A percentile compares a stretch with the other conserved stretches of the same genome.
Evolutionary conservation across 768 basidiomycete species (phyloP).

Genomic region (Phanerochaete carnosa): DNA sequence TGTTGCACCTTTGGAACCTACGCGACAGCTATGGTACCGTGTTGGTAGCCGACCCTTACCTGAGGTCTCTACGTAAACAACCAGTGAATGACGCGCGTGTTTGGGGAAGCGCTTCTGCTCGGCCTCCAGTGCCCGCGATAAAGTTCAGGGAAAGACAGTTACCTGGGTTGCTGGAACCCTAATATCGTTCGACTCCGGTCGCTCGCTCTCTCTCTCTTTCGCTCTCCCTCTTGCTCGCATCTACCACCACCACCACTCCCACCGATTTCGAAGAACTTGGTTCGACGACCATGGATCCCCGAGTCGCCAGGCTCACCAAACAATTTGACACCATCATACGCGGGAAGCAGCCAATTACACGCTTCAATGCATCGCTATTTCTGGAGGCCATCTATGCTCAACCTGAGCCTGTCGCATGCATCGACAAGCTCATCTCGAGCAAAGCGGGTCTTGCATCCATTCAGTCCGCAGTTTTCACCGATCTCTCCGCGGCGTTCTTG

Average conservation of each 20-base stretch:
- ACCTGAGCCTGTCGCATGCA: conserved; percentile 34
- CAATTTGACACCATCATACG: conserved; percentile 31
- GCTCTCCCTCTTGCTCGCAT: not conserved
- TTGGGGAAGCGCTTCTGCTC: too few species aligned
- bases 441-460: conserved; percentile 35
- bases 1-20: too few species aligned
- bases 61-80: too few species aligned
- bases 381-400: conserved; percentile 44
- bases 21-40: too few species aligned
- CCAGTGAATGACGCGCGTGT: too few species aligned
- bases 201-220: not conserved
- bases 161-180: not conserved
- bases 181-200: not conserved
- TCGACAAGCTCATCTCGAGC: conserved; percentile 35
- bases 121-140: not conserved
- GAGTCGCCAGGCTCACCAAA: conserved; percentile 27
- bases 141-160: not conserved
- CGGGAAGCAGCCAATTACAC: conserved; percentile 26
- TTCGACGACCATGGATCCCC: not conserved
- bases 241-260: not conserved
- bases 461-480: conserved; percentile 38
- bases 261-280: not conserved
- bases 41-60: too few species aligned
- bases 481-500: conserved; percentile 36
- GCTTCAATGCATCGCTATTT: conserved; percentile 32